Base-by-base conservation (phyloP, 306 rosid species). In the Canavalia ensiformis region DNA sequence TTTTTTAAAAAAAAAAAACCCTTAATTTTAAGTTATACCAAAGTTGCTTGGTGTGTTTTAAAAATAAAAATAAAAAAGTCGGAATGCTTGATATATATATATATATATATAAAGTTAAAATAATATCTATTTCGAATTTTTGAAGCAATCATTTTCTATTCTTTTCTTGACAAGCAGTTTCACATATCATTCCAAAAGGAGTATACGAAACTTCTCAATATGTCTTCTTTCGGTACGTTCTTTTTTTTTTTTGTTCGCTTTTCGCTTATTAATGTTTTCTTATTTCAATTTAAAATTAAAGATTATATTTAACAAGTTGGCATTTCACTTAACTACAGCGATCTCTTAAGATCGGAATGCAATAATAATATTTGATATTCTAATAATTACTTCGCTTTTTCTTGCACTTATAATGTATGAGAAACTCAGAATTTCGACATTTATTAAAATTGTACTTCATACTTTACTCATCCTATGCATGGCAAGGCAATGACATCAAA, bases 181-280 rank as follows among this genome's bases (percentile, higher is more conserved):
- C 65, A 3, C 29, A 8, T 58, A 58, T 30, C 65, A 58, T 58
- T 30, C 65, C 65, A 58, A 58, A 57, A 58, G 7, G 65, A 58
- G 65, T 12, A 30, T 57, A 30, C 8, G 65, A 58, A 58, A 30
- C 39, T 58, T 58, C 65, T 29, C 37, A 58, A 58, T 58, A 8
- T 29, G 65, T 58, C 65, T 29, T 34, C 6, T 29, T 58, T 58
- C 3, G 65, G 0, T 3, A 58, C 0, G 13, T 12, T 29, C 29
- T 37, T 37, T 37, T 37, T 37, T 37, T 37, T 4, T 0, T 56
- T 56, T 56, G 25, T 18, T 28, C 5, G 25, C 25, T 56, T 28
- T 56, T 28, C 4, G 7, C 7, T 6, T 2, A 25, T 28, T 58
- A 29, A 29, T 29, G 12, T 7, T 58, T 58, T 8, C 37, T 30